Conservation (phyloP, 441 rosid genomes). For the Syzygium malaccense region DNA sequence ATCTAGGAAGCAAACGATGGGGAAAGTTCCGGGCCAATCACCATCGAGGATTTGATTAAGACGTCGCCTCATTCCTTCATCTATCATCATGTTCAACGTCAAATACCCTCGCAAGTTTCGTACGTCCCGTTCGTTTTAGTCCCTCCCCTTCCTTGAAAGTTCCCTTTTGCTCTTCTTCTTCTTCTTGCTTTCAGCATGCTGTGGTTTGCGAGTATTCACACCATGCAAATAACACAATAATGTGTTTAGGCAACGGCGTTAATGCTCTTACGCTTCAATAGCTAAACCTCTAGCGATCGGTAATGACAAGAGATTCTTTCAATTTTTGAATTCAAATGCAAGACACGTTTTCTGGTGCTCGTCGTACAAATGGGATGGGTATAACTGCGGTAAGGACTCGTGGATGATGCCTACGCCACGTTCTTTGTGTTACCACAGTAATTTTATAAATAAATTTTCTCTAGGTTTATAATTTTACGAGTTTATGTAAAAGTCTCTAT, state of each 20-base stretch:
- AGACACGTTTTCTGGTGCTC: neutral
- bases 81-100: neutral
- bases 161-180: neutral
- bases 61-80: neutral
- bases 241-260: neutral
- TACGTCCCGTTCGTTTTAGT: neutral
- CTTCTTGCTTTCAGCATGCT: neutral
- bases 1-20: neutral
- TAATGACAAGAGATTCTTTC: neutral
- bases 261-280: neutral
- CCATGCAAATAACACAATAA: neutral
- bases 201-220: neutral
- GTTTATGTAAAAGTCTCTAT: neutral
- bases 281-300: accelerated
- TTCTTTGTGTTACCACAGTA: neutral
- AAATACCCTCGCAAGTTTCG: neutral
- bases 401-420: neutral
- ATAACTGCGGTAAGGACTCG: accelerated
- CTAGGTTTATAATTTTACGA: neutral
- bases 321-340: neutral
- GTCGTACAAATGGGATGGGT: accelerated
- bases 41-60: neutral
- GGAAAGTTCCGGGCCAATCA: neutral
- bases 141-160: neutral
- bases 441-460: neutral